Percentiles rank a stretch among this genome's conserved stretches.
phyloP scores from a whole-genome alignment of 768 basidiomycete species.

The Xerocomus spinulosus region DNA sequence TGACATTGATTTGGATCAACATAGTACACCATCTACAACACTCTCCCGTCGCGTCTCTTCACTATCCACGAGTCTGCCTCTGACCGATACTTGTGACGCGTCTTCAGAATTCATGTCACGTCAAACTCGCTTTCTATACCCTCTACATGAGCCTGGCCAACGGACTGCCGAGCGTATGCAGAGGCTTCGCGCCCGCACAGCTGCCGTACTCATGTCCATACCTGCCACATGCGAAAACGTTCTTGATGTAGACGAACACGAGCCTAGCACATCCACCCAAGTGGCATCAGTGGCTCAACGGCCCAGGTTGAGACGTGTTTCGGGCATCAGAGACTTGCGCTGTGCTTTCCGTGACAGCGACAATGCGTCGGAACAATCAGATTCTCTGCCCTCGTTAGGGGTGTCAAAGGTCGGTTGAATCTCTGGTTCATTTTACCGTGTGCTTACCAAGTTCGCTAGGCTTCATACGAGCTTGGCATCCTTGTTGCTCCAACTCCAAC shows the following conservation, averaged over 20 bases:
- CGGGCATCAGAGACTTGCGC: constrained; percentile 21
- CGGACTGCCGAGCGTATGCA: constrained; percentile 20
- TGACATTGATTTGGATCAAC: constrained; percentile 16
- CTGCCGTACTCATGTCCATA: constrained; percentile 23
- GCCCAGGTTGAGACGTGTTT: constrained; percentile 23
- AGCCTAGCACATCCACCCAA: neutral
- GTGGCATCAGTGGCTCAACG: neutral
- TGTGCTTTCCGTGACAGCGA: constrained; percentile 19
- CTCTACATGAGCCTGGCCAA: constrained; percentile 23
- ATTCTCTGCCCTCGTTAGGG: constrained; percentile 6
- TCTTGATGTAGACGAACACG: constrained; percentile 4
- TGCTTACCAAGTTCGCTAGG: constrained; percentile 10
- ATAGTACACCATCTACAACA: constrained; percentile 19
- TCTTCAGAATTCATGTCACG: constrained; percentile 10
- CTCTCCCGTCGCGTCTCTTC: constrained; percentile 16
- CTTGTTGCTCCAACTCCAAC: constrained; percentile 4
- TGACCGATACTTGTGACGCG: constrained; percentile 5
- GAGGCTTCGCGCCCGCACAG: constrained; percentile 27
- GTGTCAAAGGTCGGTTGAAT: constrained; percentile 17
- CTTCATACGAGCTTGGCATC: constrained; percentile 22
- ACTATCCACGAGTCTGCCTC: neutral
- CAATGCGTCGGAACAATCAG: constrained; percentile 2
- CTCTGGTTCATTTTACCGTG: neutral
- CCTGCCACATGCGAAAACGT: constrained; percentile 24
- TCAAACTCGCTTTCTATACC: constrained; percentile 9